Percentiles rank a stretch among this genome's conserved stretches.
phyloP scores from a whole-genome alignment of 2,329 filamentous ascomycete species.

The Colletotrichum musae region DNA sequence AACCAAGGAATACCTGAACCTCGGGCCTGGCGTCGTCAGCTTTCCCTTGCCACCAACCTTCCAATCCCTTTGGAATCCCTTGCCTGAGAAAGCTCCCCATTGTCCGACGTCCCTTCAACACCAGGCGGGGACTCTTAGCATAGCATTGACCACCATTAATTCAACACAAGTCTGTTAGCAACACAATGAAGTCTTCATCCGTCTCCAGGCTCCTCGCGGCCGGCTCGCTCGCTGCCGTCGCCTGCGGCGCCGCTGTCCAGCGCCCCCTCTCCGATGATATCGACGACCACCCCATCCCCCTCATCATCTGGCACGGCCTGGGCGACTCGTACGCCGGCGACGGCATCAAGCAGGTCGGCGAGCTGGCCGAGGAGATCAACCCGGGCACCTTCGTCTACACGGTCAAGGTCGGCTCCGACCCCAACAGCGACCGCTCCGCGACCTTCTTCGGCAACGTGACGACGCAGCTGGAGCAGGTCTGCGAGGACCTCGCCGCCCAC shows the following conservation, averaged over 20 bases:
- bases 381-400: conserved; percentile 89
- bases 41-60: conserved; percentile 43
- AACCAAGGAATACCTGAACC: neutral
- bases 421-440: conserved; percentile 80
- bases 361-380: conserved; percentile 79
- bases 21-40: conserved; percentile 43
- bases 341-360: conserved; percentile 79
- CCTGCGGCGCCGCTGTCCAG: conserved; percentile 40
- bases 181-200: conserved; percentile 50
- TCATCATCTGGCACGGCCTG: conserved; percentile 94
- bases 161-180: conserved; percentile 25
- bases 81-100: neutral
- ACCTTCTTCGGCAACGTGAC: conserved; percentile 95
- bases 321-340: conserved; percentile 83
- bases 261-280: conserved; percentile 49
- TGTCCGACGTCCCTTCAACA: conserved; percentile 13
- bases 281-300: conserved; percentile 81
- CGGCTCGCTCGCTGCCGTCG: conserved; percentile 43
- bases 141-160: conserved; percentile 1
- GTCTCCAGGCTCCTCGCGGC: conserved; percentile 52
- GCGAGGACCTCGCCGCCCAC: conserved; percentile 80
- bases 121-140: neutral
- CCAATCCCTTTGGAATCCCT: conserved; percentile 20
- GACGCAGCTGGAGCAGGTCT: conserved; percentile 82
- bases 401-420: conserved; percentile 78